Conservation (phyloP, 495 filamentous ascomycete genomes). For the Hyaloscypha hepaticicola region DNA sequence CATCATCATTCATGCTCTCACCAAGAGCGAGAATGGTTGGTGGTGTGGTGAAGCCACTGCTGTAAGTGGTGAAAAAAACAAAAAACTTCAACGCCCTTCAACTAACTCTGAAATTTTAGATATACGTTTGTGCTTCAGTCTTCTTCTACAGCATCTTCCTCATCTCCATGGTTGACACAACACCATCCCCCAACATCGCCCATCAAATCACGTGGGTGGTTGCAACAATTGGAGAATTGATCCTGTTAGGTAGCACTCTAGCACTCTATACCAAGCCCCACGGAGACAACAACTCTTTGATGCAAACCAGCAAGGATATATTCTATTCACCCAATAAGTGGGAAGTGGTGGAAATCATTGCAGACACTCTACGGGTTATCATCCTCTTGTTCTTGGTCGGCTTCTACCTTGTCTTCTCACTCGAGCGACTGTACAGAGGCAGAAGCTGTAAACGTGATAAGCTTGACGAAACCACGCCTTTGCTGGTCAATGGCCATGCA, state of each 20-base stretch:
- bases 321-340: slow-evolving; percentile 50
- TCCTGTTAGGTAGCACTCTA: slow-evolving; percentile 64
- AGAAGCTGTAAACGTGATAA: slow-evolving; percentile 14
- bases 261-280: slow-evolving; percentile 59
- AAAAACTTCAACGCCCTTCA: not conserved
- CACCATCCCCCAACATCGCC: slow-evolving; percentile 66
- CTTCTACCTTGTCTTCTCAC: slow-evolving; percentile 59
- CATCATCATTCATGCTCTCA: slow-evolving; percentile 74
- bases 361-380: slow-evolving; percentile 59
- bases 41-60: slow-evolving; percentile 86
- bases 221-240: slow-evolving; percentile 63
- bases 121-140: slow-evolving; percentile 72
- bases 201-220: slow-evolving; percentile 75
- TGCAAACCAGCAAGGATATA: slow-evolving; percentile 35
- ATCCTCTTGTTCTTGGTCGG: slow-evolving; percentile 55
- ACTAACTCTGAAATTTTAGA: slow-evolving; percentile 47
- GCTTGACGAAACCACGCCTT: slow-evolving; percentile 21
- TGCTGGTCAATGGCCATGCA: slow-evolving; percentile 29
- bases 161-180: slow-evolving; percentile 77
- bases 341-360: slow-evolving; percentile 61
- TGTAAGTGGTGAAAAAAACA: slow-evolving; percentile 60
- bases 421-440: slow-evolving; percentile 29
- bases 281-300: slow-evolving; percentile 49
- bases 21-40: slow-evolving; percentile 66
- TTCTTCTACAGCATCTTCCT: slow-evolving; percentile 60